A percentile compares a stretch with the other conserved stretches of the same genome.
Evolutionary conservation across 2,329 filamentous ascomycete genomes (phyloP).

Genomic region (Colletotrichum sp.): DNA sequence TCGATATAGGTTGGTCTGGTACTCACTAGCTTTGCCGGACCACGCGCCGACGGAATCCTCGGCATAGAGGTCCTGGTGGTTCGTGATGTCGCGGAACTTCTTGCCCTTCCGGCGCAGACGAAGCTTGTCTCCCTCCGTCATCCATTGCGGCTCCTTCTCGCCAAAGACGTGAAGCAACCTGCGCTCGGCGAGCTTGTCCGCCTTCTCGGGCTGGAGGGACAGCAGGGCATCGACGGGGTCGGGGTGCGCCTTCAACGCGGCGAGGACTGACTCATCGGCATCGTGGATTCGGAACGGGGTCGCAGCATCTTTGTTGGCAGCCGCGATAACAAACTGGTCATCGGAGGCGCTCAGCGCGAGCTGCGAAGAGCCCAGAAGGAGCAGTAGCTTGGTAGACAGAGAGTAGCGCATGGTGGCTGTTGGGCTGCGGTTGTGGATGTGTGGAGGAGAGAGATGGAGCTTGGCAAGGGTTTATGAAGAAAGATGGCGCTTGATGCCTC

Average conservation of each 20-base stretch:
- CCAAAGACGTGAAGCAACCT: constrained; percentile 69
- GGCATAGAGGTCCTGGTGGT: constrained; percentile 56
- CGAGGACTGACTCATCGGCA: constrained; percentile 26
- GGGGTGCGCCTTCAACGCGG: constrained; percentile 26
- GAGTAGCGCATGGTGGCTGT: constrained; percentile 5
- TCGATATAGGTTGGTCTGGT: accelerated
- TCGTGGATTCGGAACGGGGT: neutral
- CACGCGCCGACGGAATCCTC: constrained; percentile 24
- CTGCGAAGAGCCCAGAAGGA: constrained; percentile 14
- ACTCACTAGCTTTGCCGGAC: constrained; percentile 34
- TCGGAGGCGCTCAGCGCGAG: neutral
- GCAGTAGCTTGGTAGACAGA: constrained; percentile 2
- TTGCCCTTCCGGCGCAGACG: constrained; percentile 66
- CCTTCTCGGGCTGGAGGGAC: constrained; percentile 28
- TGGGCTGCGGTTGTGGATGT: neutral
- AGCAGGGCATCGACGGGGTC: constrained; percentile 34
- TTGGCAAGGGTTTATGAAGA: neutral
- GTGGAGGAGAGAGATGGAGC: neutral
- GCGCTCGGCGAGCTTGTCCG: constrained; percentile 39
- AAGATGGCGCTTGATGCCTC: neutral
- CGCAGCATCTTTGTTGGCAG: neutral
- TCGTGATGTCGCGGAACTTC: constrained; percentile 78
- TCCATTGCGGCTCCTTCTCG: constrained; percentile 66
- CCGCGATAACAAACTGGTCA: constrained; percentile 4
- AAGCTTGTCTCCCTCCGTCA: constrained; percentile 78